phyloP scores from a whole-genome alignment of 257 asterid species.

The Ocimum tenuiflorum region DNA sequence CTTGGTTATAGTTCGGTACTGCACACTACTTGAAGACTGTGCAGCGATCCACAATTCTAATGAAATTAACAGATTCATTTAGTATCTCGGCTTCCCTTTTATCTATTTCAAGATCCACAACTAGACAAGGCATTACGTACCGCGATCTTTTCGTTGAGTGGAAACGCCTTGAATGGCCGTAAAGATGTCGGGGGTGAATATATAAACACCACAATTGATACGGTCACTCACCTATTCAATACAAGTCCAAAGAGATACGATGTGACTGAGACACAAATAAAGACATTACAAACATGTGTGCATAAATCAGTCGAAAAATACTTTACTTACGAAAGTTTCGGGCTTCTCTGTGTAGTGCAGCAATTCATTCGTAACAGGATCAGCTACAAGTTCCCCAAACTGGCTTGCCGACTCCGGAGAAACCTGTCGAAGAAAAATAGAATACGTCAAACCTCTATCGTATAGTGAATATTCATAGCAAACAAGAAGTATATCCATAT shows the following conservation, averaged over 20 bases:
- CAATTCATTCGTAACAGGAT: conserved; percentile 66
- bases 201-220: conserved; percentile 77
- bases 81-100: not conserved
- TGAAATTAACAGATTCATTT: not conserved
- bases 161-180: conserved; percentile 74
- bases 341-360: conserved; percentile 86
- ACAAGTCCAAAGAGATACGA: not conserved
- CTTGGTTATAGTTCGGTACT: no score
- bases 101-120: no score
- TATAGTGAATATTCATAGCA: no score
- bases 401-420: conserved; percentile 78
- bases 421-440: conserved; percentile 39
- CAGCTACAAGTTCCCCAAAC: conserved; percentile 85
- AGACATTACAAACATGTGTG: no score
- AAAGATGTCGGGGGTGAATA: conserved; percentile 73
- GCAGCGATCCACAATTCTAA: not conserved
- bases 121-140: conserved; percentile 28
- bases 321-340: conserved; percentile 68
- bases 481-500: no score
- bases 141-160: conserved; percentile 72
- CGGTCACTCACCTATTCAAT: conserved; percentile 68
- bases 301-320: no score
- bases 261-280: no score
- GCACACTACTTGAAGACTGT: not conserved
- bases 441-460: no score